Evolutionary conservation across 805 yeast species (phyloP).

Genomic region (Torulaspora franciscae): DNA sequence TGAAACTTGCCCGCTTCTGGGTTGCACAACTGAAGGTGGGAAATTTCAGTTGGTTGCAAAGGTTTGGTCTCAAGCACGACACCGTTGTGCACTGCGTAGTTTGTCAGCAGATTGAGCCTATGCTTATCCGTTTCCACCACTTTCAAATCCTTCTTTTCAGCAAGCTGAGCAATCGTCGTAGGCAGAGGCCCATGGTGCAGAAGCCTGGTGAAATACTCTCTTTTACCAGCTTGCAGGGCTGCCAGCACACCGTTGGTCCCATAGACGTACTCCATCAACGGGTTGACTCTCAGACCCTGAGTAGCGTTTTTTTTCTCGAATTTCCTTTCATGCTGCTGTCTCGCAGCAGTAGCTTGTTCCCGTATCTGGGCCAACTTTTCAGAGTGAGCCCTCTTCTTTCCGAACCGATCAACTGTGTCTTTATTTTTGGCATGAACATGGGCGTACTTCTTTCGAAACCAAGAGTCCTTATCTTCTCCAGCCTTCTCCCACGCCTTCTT

Average conservation of each 20-base stretch:
- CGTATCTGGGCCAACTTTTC: conserved; percentile 10
- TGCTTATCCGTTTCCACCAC: conserved; percentile 34
- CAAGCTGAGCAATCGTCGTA: conserved; percentile 44
- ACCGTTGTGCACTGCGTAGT: conserved; percentile 77
- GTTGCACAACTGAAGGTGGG: conserved; percentile 31
- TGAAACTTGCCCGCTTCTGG: conserved; percentile 17
- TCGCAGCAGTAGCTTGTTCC: conserved; percentile 1
- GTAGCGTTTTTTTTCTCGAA: conserved; percentile 11
- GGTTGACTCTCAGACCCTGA: conserved; percentile 35
- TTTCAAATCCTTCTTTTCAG: conserved; percentile 36
- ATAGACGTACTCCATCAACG: conserved; percentile 61
- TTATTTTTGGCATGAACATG: conserved; percentile 53
- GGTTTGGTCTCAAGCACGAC: conserved; percentile 61
- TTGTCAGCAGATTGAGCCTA: conserved; percentile 55
- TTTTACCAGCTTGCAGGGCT: conserved; percentile 53
- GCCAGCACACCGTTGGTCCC: conserved; percentile 75
- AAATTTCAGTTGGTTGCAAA: conserved; percentile 23
- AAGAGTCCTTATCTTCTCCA: conserved; percentile 57
- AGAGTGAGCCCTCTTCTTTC: conserved; percentile 20
- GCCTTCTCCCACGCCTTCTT: conserved; percentile 64
- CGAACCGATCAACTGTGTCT: conserved; percentile 12
- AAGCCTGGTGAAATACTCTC: conserved; percentile 50
- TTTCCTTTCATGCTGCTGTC: conserved; percentile 11
- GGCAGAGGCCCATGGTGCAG: conserved; percentile 42
- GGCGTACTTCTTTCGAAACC: conserved; percentile 58